Percentiles rank a stretch among this genome's conserved stretches.
Conservation (phyloP, 129 eudicot genomes). For the Lactuca sativa region DNA sequence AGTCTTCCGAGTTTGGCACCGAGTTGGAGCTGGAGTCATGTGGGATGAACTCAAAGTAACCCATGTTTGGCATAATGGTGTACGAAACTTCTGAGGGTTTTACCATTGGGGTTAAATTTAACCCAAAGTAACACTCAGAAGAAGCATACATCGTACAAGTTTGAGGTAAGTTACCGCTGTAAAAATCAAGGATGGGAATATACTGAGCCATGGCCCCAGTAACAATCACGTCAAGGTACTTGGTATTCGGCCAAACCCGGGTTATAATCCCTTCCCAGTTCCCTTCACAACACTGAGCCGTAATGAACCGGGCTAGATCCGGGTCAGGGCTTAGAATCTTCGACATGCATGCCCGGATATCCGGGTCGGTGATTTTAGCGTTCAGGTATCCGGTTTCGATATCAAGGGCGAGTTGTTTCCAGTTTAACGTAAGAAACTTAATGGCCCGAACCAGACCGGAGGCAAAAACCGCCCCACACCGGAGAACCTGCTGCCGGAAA, state of each 20-base stretch:
- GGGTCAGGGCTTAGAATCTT: slow-evolving; percentile 54
- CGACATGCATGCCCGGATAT: slow-evolving; percentile 46
- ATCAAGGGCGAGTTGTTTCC: slow-evolving; percentile 57
- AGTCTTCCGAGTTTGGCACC: slow-evolving; percentile 24
- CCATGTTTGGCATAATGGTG: slow-evolving; percentile 69
- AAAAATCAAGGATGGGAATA: slow-evolving; percentile 63
- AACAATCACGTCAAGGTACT: slow-evolving; percentile 65
- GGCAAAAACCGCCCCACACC: slow-evolving; percentile 71
- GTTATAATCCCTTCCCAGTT: slow-evolving; percentile 65
- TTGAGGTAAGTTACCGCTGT: slow-evolving; percentile 60
- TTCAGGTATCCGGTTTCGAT: slow-evolving; percentile 51
- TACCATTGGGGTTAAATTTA: slow-evolving; percentile 63
- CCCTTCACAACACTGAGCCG: slow-evolving; percentile 39
- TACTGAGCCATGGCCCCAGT: slow-evolving; percentile 79
- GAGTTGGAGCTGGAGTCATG: slow-evolving; percentile 39
- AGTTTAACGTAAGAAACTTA: slow-evolving; percentile 51
- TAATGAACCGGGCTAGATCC: slow-evolving; percentile 45
- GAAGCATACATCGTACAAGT: slow-evolving; percentile 77
- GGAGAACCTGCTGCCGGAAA: slow-evolving; percentile 43
- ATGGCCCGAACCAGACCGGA: slow-evolving; percentile 67
- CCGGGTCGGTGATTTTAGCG: slow-evolving; percentile 43
- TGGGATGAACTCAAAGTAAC: slow-evolving; percentile 65
- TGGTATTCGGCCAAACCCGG: slow-evolving; percentile 71
- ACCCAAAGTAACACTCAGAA: slow-evolving; percentile 69
- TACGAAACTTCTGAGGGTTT: slow-evolving; percentile 62